A percentile compares a stretch with the other conserved stretches of the same genome.
These are phyloP conservation scores for Colletotrichum sp. DNA, from an alignment of 2,329 filamentous ascomycete species.

Conservation along the genomic window DNA sequence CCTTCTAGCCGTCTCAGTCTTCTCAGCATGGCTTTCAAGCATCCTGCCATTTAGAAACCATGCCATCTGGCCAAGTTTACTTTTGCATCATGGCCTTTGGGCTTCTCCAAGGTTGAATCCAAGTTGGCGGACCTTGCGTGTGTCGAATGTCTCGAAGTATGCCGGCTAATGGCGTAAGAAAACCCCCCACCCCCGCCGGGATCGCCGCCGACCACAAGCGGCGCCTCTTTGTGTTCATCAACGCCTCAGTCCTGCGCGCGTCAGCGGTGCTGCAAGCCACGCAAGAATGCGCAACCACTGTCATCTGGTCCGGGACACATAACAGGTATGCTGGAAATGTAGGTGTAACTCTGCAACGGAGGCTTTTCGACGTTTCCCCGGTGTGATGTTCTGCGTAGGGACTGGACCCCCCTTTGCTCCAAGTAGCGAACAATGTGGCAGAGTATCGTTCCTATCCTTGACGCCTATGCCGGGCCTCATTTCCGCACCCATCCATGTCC, in stretches of 20 bases:
- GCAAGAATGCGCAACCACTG: too few relatives aligned
- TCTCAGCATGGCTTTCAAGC: background rate
- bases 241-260: too few relatives aligned
- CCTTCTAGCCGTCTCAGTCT: background rate
- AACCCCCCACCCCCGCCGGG: too few relatives aligned
- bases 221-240: too few relatives aligned
- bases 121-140: background rate
- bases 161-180: background rate
- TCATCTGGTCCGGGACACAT: too few relatives aligned
- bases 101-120: background rate
- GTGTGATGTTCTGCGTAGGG: background rate
- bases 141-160: background rate
- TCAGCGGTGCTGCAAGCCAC: background rate
- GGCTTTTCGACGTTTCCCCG: background rate
- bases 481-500: background rate
- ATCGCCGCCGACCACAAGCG: too few relatives aligned
- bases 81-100: background rate
- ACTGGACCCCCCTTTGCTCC: background rate
- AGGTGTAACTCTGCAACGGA: background rate
- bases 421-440: background rate
- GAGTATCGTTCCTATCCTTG: background rate
- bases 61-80: background rate
- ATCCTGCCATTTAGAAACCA: background rate
- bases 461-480: background rate
- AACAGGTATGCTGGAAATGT: background rate